A percentile compares a stretch with the other conserved stretches of the same genome.
These are phyloP conservation scores for Stromatinia cepivora DNA, from an alignment of 2,329 filamentous ascomycete species.

Conservation along the genomic window DNA sequence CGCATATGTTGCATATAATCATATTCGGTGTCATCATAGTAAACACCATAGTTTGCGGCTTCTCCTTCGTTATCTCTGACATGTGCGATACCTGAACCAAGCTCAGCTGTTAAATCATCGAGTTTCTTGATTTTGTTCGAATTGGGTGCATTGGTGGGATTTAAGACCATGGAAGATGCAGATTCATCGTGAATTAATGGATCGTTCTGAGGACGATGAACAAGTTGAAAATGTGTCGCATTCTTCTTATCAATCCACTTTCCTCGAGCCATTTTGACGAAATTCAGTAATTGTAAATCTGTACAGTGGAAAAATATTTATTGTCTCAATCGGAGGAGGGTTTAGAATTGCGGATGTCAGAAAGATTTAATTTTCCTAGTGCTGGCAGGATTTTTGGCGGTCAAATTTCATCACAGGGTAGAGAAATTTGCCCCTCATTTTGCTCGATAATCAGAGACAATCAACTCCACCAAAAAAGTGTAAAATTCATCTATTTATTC, in stretches of 20 bases:
- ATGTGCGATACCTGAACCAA: constrained; percentile 63
- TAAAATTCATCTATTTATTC: constrained; percentile 29
- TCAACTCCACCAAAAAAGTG: constrained; percentile 38
- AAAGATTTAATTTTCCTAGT: constrained; percentile 25
- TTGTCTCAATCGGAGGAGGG: not conserved
- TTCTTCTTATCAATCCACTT: constrained; percentile 76
- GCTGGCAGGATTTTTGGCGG: constrained; percentile 28
- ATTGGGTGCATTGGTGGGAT: constrained; percentile 58
- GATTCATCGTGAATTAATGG: constrained; percentile 91
- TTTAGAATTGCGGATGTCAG: not conserved
- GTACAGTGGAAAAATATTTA: not conserved
- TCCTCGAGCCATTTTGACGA: constrained; percentile 39
- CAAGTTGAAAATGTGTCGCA: constrained; percentile 89
- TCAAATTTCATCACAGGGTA: constrained; percentile 16
- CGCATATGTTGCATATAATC: constrained; percentile 99
- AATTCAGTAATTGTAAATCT: constrained; percentile 31
- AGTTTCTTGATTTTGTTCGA: constrained; percentile 64
- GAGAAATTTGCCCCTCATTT: constrained; percentile 27
- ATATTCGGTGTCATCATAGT: constrained; percentile 92
- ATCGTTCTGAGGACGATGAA: constrained; percentile 96
- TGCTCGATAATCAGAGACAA: constrained; percentile 32
- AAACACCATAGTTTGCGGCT: constrained; percentile 90
- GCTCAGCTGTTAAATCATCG: constrained; percentile 72
- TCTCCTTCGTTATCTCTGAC: constrained; percentile 92
- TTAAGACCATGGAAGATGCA: constrained; percentile 87